phyloP scores from a whole-genome alignment of 306 rosid genomes.

The Malus fusca region DNA sequence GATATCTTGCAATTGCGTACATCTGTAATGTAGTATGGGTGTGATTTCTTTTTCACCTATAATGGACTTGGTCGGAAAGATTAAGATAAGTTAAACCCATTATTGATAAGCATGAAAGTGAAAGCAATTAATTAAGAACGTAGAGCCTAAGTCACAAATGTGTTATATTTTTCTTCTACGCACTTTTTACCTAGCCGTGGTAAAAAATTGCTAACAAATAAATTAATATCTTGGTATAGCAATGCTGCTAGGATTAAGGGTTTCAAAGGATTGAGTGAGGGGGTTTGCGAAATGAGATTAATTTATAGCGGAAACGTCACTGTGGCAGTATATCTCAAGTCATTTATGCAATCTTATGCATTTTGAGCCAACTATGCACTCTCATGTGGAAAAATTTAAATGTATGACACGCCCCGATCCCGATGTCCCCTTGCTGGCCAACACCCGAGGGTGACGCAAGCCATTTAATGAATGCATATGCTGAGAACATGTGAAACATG shows the following conservation, averaged over 20 bases:
- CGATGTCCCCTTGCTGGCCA: too few species aligned
- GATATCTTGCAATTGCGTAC: too few species aligned
- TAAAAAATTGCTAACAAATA: background rate
- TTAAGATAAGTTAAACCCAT: background rate
- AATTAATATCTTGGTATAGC: background rate
- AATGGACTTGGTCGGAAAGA: slow-evolving; percentile 1
- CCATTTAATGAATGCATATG: too few species aligned
- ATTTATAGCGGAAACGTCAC: too few species aligned
- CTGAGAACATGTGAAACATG: too few species aligned
- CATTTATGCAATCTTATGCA: too few species aligned
- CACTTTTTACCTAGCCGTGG: background rate
- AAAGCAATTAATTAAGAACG: slow-evolving; percentile 3
- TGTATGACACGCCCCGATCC: too few species aligned
- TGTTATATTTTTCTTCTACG: background rate
- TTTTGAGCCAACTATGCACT: background rate
- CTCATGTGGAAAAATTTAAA: too few species aligned
- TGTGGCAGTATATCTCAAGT: too few species aligned
- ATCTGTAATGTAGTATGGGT: background rate
- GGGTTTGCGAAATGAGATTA: background rate
- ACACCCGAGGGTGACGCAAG: too few species aligned
- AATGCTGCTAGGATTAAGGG: background rate
- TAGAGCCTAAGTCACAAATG: background rate
- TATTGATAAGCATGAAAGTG: slow-evolving; percentile 12
- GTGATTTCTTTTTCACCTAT: background rate
- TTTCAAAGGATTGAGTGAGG: background rate